Base-by-base conservation (phyloP, 805 yeast species). In the Wickerhamomyces hampshirensis region DNA sequence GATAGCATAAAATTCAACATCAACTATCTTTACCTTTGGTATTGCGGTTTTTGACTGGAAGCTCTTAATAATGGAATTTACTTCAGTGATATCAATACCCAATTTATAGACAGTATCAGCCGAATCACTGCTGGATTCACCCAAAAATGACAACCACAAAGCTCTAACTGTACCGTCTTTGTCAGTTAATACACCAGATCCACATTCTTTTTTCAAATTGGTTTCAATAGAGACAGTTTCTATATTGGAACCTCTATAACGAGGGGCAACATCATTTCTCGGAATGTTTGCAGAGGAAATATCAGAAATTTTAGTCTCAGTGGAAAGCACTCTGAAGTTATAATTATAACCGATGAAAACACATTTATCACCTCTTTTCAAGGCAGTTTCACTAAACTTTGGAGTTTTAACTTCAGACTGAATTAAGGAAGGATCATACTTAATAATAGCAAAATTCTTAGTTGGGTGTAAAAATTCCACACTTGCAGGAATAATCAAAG, bases 391-490 rank as follows among this genome's bases (percentile, higher is more conserved):
- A 31, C 81, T 65, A 45, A 86, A 73, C 37, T 66, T 66, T 4
- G 95, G 93, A 2, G 94, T 73, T 30, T 65, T 61, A 7, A 86
- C 75, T 28, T 82, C 83, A 3, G 95, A 89, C 16, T 71, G 56
- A 12, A 89, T 81, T 34, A 86, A 62, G 5, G 66, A 51, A 7
- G 96, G 87, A 55, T 89, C 95, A 57, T 86, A 89, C 56, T 84
- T 75, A 18, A 89, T 68, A 38, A 88, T 75, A 2, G 94, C 88
- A 58, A 83, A 88, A 48, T 88, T 88, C 48, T 82, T 85, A 26
- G 85, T 76, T 23, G 97, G 96, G 55, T 88, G 96, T 51, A 86
- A 63, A 49, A 87, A 89, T 16, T 78, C 78, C 18, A 88, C 93
- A 44, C 77, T 69, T 1, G 82, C 96, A 0, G 94, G 86, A 11